Evolutionary conservation across 177 flowering plant species (phyloP).

Genomic region (Vitis hybrid): DNA sequence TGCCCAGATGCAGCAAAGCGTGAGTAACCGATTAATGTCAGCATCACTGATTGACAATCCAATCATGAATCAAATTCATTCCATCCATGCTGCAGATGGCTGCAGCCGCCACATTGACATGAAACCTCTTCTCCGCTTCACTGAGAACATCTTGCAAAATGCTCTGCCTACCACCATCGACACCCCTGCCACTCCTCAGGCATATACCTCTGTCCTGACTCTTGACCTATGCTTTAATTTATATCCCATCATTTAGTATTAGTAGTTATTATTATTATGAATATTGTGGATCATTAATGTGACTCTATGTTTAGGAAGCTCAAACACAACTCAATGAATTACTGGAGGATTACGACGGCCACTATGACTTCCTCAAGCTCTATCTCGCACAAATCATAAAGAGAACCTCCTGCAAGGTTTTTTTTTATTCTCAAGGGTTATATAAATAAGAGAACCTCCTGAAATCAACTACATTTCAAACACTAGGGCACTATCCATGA

Average conservation of each 20-base stretch:
- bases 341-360: slow-evolving; percentile 39
- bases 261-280: too few relatives aligned
- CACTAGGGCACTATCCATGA: too few relatives aligned
- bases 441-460: too few relatives aligned
- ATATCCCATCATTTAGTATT: too few relatives aligned
- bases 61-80: slow-evolving; percentile 59
- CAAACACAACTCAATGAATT: slow-evolving; percentile 33
- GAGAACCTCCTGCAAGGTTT: slow-evolving; percentile 70
- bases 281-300: too few relatives aligned
- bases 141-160: slow-evolving; percentile 52
- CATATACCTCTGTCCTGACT: not conserved
- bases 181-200: slow-evolving; percentile 29
- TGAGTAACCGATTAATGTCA: slow-evolving; percentile 46
- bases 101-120: slow-evolving; percentile 36
- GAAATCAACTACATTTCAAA: too few relatives aligned
- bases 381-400: slow-evolving; percentile 55
- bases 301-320: slow-evolving; percentile 21
- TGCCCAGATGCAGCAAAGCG: slow-evolving; percentile 15
- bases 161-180: slow-evolving; percentile 8
- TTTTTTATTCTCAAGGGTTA: not conserved
- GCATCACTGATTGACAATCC: slow-evolving; percentile 54
- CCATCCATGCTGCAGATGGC: slow-evolving; percentile 64
- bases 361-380: slow-evolving; percentile 33
- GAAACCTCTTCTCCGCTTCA: slow-evolving; percentile 44
- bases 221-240: too few relatives aligned